Evolutionary conservation across 2,329 filamentous ascomycete genomes (phyloP).

Genomic region (Verruconis gallopava): DNA sequence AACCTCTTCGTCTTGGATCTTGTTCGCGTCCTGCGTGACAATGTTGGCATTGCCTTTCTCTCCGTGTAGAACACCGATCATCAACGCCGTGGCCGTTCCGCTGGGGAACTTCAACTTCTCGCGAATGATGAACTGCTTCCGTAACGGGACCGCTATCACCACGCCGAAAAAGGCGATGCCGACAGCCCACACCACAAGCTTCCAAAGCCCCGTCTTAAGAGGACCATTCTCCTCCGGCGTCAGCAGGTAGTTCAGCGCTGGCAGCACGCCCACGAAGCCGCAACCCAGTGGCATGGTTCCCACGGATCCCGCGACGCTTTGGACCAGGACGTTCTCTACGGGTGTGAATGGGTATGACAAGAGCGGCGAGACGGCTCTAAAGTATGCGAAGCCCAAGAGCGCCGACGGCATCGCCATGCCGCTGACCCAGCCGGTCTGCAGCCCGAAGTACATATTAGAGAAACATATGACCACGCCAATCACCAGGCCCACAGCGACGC

Average conservation of each 20-base stretch:
- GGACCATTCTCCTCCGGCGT: constrained; percentile 67
- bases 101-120: constrained; percentile 91
- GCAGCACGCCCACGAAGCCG: constrained; percentile 89
- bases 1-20: constrained; percentile 1
- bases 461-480: constrained; percentile 91
- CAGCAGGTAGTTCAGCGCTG: constrained; percentile 79
- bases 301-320: constrained; percentile 89
- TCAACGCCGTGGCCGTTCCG: constrained; percentile 85
- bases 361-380: constrained; percentile 62
- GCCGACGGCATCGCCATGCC: constrained; percentile 97
- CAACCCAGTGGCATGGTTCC: constrained; percentile 94
- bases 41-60: constrained; percentile 22
- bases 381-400: constrained; percentile 87
- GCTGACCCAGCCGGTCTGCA: constrained; percentile 74
- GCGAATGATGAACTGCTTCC: constrained; percentile 81
- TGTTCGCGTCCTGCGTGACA: constrained; percentile 12
- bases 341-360: constrained; percentile 76
- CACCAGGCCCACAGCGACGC: constrained; percentile 62
- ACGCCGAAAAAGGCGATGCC: constrained; percentile 95
- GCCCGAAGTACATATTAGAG: constrained; percentile 97
- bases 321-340: constrained; percentile 91
- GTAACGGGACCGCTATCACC: constrained; percentile 83
- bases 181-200: constrained; percentile 78
- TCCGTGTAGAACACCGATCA: constrained; percentile 84
- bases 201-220: constrained; percentile 56